A percentile compares a stretch with the other conserved stretches of the same genome.
Conservation (phyloP, 2,329 filamentous ascomycete species). For the Penicillium sp. region DNA sequence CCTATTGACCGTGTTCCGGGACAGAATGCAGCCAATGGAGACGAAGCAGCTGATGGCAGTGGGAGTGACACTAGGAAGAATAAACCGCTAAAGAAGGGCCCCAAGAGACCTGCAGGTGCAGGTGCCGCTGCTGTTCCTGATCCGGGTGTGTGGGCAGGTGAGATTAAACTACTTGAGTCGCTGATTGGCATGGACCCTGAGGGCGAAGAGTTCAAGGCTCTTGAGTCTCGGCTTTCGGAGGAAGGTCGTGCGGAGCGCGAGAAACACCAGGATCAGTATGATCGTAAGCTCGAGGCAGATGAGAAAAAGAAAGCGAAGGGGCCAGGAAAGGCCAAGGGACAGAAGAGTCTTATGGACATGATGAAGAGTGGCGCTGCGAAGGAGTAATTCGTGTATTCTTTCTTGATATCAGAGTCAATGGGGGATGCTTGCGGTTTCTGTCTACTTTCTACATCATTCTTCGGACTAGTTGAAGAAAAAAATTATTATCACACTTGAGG, state of each 20-base stretch:
- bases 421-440: background rate
- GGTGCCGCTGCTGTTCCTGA: slow-evolving; percentile 61
- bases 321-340: slow-evolving; percentile 33
- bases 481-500: background rate
- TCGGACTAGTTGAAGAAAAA: background rate
- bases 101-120: slow-evolving; percentile 23
- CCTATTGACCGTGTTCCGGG: slow-evolving; percentile 71
- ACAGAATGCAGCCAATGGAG: slow-evolving; percentile 16
- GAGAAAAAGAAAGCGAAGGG: slow-evolving; percentile 49
- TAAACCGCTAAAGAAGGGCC: slow-evolving; percentile 20
- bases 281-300: slow-evolving; percentile 67
- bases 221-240: slow-evolving; percentile 65
- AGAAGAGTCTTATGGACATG: slow-evolving; percentile 38
- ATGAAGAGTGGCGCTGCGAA: slow-evolving; percentile 26
- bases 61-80: slow-evolving; percentile 22
- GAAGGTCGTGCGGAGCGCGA: slow-evolving; percentile 69
- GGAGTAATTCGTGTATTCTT: background rate
- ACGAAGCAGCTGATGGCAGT: slow-evolving; percentile 16
- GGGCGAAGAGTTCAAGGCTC: slow-evolving; percentile 65
- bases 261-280: slow-evolving; percentile 74
- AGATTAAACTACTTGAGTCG: slow-evolving; percentile 91
- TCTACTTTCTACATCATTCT: background rate
- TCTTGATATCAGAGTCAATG: background rate
- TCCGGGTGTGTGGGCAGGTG: slow-evolving; percentile 79
- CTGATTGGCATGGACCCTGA: slow-evolving; percentile 81